Percentiles rank a stretch among this genome's conserved stretches.
These are phyloP conservation scores for Posidonia australis DNA, from an alignment of 106 monocot genomes.

Conservation along the genomic window DNA sequence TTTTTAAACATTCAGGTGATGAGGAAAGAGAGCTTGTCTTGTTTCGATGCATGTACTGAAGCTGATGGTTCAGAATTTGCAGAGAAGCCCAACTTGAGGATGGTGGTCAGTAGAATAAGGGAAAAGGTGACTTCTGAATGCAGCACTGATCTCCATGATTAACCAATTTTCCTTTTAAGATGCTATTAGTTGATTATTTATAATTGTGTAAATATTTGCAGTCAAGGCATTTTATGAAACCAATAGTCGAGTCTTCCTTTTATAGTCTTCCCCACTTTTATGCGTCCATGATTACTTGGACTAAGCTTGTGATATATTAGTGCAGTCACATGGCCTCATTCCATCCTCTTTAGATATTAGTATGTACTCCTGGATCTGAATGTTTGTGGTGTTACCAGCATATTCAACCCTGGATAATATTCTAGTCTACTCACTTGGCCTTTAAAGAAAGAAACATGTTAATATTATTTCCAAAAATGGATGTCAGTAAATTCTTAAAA, in stretches of 20 bases:
- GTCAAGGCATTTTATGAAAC: not conserved
- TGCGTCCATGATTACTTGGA: not conserved
- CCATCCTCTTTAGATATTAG: no score
- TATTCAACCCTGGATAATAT: no score
- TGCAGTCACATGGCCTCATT: no score
- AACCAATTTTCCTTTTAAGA: not conserved
- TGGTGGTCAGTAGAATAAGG: constrained; percentile 52
- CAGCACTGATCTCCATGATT: not conserved
- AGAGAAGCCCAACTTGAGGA: constrained; percentile 38
- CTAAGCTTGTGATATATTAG: no score
- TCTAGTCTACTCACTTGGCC: no score
- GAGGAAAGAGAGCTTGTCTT: not conserved
- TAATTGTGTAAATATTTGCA: not conserved
- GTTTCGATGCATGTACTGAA: constrained; percentile 8
- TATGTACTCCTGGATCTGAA: no score
- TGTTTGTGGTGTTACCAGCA: no score
- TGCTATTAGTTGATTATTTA: no score
- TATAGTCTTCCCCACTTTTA: not conserved
- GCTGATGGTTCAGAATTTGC: constrained; percentile 3
- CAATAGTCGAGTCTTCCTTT: not conserved
- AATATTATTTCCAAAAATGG: not conserved
- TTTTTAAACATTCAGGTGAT: constrained; percentile 13
- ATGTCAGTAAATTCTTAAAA: not conserved
- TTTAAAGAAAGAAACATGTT: not conserved
- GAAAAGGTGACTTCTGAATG: constrained; percentile 43